A percentile compares a stretch with the other conserved stretches of the same genome.
Conservation (phyloP, 805 yeast genomes). For the Barnettozyma californica region DNA sequence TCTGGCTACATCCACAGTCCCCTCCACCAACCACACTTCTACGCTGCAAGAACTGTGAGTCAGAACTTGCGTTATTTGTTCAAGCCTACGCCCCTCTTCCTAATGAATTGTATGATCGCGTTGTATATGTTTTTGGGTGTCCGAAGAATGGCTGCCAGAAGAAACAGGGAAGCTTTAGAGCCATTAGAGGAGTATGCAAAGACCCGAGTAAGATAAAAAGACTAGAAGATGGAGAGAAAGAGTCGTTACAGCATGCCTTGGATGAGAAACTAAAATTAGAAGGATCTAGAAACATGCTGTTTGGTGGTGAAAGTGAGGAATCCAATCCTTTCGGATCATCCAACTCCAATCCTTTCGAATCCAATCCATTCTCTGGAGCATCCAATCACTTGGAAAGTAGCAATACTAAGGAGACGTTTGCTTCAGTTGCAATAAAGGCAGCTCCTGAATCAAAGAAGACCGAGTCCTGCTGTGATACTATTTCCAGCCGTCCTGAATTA, state of each 20-base stretch:
- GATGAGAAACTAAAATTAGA: conserved; percentile 40
- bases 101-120: conserved; percentile 68
- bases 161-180: conserved; percentile 64
- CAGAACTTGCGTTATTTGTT: conserved; percentile 57
- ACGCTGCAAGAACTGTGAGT: conserved; percentile 61
- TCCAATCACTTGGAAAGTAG: conserved; percentile 7
- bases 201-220: conserved; percentile 45
- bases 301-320: conserved; percentile 23
- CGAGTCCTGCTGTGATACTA: conserved; percentile 16
- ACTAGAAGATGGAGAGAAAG: conserved; percentile 33
- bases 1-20: conserved; percentile 62
- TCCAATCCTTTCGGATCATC: conserved; percentile 12
- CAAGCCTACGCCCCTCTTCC: conserved; percentile 83
- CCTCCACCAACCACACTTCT: conserved; percentile 49
- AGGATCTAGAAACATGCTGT: conserved; percentile 35
- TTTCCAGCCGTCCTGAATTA: conserved; percentile 40
- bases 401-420: conserved; percentile 20
- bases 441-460: conserved; percentile 18
- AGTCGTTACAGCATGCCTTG: conserved; percentile 35
- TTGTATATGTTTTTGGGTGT: conserved; percentile 78
- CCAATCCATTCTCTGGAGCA: conserved; percentile 20
- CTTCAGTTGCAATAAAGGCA: conserved; percentile 30
- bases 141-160: conserved; percentile 56
- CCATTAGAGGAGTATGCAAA: conserved; percentile 68
- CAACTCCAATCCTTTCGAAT: conserved; percentile 28